A percentile compares a stretch with the other conserved stretches of the same genome.
Evolutionary conservation across 2,329 filamentous ascomycete species (phyloP).

Genomic region (Clonostachys byssicola): DNA sequence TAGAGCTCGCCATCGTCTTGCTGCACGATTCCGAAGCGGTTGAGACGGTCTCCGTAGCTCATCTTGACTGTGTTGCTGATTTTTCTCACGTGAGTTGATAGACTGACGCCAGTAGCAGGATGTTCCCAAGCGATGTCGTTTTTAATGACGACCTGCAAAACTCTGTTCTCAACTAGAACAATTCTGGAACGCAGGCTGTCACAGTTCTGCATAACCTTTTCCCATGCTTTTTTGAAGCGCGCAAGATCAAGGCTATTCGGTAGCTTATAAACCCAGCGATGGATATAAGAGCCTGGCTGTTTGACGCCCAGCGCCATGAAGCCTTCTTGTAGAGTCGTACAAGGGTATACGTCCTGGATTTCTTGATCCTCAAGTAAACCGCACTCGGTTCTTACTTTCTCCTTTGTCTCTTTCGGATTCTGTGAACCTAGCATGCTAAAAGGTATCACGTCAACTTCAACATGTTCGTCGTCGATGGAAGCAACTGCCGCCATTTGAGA

Average conservation of each 20-base stretch:
- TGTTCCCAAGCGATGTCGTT: not conserved
- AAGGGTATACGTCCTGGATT: conserved; percentile 5
- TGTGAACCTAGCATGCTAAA: no score
- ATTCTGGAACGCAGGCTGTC: conserved; percentile 3
- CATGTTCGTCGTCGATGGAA: not conserved
- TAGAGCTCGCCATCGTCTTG: not conserved
- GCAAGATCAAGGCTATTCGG: conserved; percentile 7
- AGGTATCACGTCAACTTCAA: no score
- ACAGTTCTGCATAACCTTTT: not conserved
- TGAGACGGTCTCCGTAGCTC: not conserved
- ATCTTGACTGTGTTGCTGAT: not conserved
- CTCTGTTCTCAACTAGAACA: not conserved
- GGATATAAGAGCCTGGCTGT: conserved; percentile 23
- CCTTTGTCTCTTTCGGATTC: no score
- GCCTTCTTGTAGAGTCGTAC: conserved; percentile 8
- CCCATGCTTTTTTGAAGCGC: conserved; percentile 18
- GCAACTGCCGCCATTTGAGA: not conserved
- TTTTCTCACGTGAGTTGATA: not conserved
- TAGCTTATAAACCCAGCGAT: conserved; percentile 5
- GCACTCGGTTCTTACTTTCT: not conserved
- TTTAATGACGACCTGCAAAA: not conserved
- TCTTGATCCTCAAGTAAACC: not conserved
- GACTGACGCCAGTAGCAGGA: not conserved
- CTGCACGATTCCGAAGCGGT: not conserved
- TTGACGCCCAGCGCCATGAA: conserved; percentile 23